phyloP scores from a whole-genome alignment of 192 early-diverging fungal species.

The Coemansia sp. region DNA sequence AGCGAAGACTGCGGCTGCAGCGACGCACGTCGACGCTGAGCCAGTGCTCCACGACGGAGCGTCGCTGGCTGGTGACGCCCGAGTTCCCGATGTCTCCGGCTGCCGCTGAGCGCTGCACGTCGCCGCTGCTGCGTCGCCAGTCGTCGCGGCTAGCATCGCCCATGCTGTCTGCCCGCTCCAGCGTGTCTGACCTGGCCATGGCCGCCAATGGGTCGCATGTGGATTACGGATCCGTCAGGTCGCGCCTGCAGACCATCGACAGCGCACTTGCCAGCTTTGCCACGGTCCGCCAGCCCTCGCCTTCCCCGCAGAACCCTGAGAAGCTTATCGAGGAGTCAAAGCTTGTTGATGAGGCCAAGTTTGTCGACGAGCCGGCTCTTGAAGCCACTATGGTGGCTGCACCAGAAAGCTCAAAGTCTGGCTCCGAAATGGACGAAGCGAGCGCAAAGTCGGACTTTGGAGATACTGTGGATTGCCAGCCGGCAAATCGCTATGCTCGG shows the following conservation, averaged over 20 bases:
- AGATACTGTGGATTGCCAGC: neutral
- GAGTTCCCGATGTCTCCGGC: constrained; percentile 11
- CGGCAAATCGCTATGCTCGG: constrained; percentile 2
- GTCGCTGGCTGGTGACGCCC: constrained; percentile 42
- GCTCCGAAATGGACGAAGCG: too few species aligned
- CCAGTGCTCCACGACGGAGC: constrained; percentile 52
- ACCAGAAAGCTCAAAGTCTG: too few species aligned
- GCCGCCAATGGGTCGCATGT: neutral
- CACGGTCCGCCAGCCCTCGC: constrained; percentile 10
- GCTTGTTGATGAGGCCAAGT: neutral
- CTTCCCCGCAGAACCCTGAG: neutral
- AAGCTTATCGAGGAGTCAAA: neutral
- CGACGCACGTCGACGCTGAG: constrained; percentile 43
- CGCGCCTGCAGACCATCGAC: constrained; percentile 18
- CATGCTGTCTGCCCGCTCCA: constrained; percentile 35
- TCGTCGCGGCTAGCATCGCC: constrained; percentile 35
- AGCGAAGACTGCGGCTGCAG: constrained; percentile 12
- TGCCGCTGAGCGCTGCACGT: constrained; percentile 4
- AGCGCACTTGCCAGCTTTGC: constrained; percentile 9
- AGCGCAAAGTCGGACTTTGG: neutral
- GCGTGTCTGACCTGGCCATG: constrained; percentile 35
- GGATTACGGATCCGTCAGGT: constrained; percentile 2
- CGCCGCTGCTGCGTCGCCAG: constrained; percentile 30
- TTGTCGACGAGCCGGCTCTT: neutral
- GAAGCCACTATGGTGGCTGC: neutral